These are phyloP conservation scores for Penicillium nucicola DNA, from an alignment of 495 filamentous ascomycete genomes.

Conservation along the genomic window DNA sequence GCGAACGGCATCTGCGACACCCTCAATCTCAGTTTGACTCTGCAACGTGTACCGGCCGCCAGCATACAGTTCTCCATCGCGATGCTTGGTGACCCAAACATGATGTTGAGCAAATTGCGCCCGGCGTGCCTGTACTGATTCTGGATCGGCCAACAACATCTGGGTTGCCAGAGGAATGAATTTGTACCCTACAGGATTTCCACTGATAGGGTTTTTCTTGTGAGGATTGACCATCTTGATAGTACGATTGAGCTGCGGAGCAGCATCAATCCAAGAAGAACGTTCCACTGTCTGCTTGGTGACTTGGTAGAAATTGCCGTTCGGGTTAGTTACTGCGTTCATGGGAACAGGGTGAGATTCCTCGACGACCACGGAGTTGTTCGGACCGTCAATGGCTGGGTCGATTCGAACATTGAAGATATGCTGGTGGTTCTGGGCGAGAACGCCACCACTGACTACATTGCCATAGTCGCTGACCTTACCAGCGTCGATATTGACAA, in stretches of 20 bases:
- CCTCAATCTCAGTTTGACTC: conserved; percentile 56
- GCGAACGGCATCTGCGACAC: conserved; percentile 55
- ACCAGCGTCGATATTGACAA: conserved; percentile 74
- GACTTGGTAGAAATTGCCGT: conserved; percentile 75
- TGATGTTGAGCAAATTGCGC: conserved; percentile 87
- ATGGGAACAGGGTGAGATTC: conserved; percentile 73
- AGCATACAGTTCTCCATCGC: conserved; percentile 77
- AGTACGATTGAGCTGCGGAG: conserved; percentile 61
- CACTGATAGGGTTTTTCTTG: conserved; percentile 69
- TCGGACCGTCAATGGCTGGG: conserved; percentile 73
- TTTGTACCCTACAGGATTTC: conserved; percentile 77
- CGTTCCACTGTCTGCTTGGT: conserved; percentile 56
- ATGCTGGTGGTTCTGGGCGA: conserved; percentile 84
- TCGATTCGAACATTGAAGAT: conserved; percentile 90
- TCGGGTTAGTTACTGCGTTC: conserved; percentile 69
- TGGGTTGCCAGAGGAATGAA: conserved; percentile 74
- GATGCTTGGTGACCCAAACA: conserved; percentile 79
- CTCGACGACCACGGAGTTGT: conserved; percentile 68
- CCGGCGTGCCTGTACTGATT: conserved; percentile 69
- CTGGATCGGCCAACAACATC: conserved; percentile 70
- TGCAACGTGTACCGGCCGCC: conserved; percentile 89
- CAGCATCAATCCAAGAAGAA: conserved; percentile 68
- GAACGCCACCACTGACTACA: conserved; percentile 80
- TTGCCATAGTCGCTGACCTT: conserved; percentile 67
- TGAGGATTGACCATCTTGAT: conserved; percentile 80